phyloP scores from a whole-genome alignment of 1,139 yeast genomes.

The Pichia sp. region DNA sequence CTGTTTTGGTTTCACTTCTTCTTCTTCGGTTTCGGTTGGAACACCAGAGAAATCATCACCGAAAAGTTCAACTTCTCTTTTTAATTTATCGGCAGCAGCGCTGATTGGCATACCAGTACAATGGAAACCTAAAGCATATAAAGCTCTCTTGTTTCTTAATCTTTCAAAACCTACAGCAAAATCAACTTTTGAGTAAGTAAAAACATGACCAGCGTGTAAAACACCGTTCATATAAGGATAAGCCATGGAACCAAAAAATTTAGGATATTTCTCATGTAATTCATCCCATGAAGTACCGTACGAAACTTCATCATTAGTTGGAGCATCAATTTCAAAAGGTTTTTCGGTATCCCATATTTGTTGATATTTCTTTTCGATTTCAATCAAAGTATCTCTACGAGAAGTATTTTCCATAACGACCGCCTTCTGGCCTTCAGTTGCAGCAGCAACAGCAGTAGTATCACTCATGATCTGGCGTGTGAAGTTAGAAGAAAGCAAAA shows the following conservation, averaged over 20 bases:
- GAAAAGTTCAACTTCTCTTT: constrained; percentile 85
- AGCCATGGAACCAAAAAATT: constrained; percentile 91
- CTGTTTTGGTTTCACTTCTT: constrained; percentile 45
- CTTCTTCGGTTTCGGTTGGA: constrained; percentile 32
- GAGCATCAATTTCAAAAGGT: constrained; percentile 83
- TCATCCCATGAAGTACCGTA: constrained; percentile 48
- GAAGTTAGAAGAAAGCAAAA: background rate
- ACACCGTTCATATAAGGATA: constrained; percentile 99
- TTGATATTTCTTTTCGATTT: constrained; percentile 85
- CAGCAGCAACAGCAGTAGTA: constrained; percentile 18
- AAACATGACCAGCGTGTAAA: constrained; percentile 95
- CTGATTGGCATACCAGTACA: constrained; percentile 99
- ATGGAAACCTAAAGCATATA: constrained; percentile 96
- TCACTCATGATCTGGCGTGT: constrained; percentile 16
- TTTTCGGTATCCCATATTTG: constrained; percentile 80
- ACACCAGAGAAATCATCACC: constrained; percentile 60
- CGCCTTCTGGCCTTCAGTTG: constrained; percentile 20
- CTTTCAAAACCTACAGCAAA: constrained; percentile 92
- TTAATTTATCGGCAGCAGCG: constrained; percentile 93
- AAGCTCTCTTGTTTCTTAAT: constrained; percentile 86
- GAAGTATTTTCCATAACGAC: constrained; percentile 44
- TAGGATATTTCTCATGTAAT: constrained; percentile 74
- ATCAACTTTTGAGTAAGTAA: constrained; percentile 92
- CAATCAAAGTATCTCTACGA: constrained; percentile 91
- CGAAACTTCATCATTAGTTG: constrained; percentile 59